Evolutionary conservation across 768 basidiomycete genomes (phyloP), one percentile per base, ranked within the genome.

Genomic region (Hysterangium stoloniferum): DNA sequence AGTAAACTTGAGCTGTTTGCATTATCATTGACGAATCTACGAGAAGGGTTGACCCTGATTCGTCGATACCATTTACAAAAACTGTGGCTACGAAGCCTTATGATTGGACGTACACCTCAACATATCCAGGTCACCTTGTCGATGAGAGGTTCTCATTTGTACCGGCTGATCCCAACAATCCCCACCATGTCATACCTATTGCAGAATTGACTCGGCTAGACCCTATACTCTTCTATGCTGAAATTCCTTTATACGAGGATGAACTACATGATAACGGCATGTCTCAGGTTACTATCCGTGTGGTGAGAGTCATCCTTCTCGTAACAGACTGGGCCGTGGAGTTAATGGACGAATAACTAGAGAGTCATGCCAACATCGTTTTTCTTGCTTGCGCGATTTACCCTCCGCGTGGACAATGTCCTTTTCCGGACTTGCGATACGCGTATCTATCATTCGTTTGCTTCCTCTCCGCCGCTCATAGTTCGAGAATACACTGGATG

Each of bases 51-150:
- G 79, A 76, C 47, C 77, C 86, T 0, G 71, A 73, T 20, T 82
- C 88, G 12, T 65, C 63, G 35, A 64, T 79, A 11, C 79, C 84
- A 0, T 78, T 88, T 68, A 86, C 88, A 3, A 65, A 75, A 55
- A 86, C 86, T 4, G 77, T 82, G 19, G 62, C 75, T 0, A 84
- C 90, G 6, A 96, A 94, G 58, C 86, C 84, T 0, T 97, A 89
- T 65, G 96, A 99, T 62, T 98, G 96, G 96, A 99, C 96, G 9
- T 98, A 96, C 64, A 96, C 94, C 2, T 89, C 92, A 1, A 80
- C 76, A 3, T 93, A 97, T 57, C 59, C 80, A 0, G 96, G 95
- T 0, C 80, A 84, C 57, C 57, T 32, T 32, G 13, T 31, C 34
- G 17, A 50, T 32, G 53, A 42, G 8, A 56, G 20, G 13, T 50